These are phyloP conservation scores for Maudiozyma bulderi DNA, from an alignment of 805 yeast species.

Conservation along the genomic window DNA sequence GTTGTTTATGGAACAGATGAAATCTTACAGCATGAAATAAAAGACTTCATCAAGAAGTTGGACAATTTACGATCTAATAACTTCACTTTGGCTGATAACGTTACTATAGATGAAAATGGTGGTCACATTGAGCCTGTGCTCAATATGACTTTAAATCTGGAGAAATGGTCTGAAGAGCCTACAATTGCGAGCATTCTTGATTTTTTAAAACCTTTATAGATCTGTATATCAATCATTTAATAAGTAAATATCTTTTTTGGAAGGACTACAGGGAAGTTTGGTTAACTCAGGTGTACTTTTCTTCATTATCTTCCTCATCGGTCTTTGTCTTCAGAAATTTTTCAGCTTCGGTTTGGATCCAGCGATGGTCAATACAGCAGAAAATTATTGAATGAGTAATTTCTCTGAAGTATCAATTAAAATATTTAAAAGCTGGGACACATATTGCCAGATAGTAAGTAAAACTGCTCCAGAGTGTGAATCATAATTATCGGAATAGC, in stretches of 20 bases:
- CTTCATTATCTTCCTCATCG: too few relatives aligned
- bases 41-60: conserved; percentile 6
- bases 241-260: too few relatives aligned
- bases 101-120: conserved; percentile 8
- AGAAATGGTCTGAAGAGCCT: conserved; percentile 4
- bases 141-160: not conserved
- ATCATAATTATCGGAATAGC: not conserved
- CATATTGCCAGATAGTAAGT: too few relatives aligned
- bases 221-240: not conserved
- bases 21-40: conserved; percentile 14
- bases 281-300: too few relatives aligned
- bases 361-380: too few relatives aligned
- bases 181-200: conserved; percentile 3
- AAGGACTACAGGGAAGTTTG: too few relatives aligned
- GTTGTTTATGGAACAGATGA: conserved; percentile 19
- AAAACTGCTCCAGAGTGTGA: too few relatives aligned
- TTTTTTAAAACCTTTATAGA: conserved; percentile 2
- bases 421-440: too few relatives aligned
- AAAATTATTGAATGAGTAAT: too few relatives aligned
- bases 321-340: too few relatives aligned
- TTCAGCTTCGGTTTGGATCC: too few relatives aligned
- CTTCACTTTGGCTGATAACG: conserved; percentile 3
- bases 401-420: too few relatives aligned
- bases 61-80: not conserved
- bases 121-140: conserved; percentile 13